phyloP scores from a whole-genome alignment of 257 asterid genomes.

The Nicotiana sylvestris region DNA sequence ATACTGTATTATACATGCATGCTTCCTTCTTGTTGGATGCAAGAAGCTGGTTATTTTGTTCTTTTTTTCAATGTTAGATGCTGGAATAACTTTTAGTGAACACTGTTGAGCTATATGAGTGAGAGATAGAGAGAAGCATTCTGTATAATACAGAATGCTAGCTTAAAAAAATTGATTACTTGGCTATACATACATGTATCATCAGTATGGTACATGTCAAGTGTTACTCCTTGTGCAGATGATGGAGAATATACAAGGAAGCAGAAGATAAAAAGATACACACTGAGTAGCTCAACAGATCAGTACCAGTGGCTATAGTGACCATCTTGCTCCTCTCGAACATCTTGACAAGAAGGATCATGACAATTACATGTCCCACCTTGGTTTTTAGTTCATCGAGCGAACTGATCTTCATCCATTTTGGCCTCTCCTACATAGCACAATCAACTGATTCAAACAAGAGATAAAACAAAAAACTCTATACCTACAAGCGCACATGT shows the following conservation, averaged over 20 bases:
- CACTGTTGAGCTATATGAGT: neutral
- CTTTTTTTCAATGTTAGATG: neutral
- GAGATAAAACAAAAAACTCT: neutral
- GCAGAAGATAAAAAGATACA: constrained; percentile 92
- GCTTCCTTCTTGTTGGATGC: neutral
- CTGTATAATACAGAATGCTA: neutral
- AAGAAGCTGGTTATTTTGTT: neutral
- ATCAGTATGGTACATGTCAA: neutral
- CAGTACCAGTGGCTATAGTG: constrained; percentile 75
- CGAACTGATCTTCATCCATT: constrained; percentile 94
- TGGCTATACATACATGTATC: neutral
- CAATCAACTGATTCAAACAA: neutral
- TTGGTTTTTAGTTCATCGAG: constrained; percentile 89
- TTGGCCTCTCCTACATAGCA: constrained; percentile 77
- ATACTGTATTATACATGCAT: neutral
- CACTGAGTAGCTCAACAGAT: constrained; percentile 72
- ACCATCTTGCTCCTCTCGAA: constrained; percentile 98
- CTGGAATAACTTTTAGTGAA: neutral
- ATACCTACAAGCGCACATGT: neutral
- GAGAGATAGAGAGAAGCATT: neutral
- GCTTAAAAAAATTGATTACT: constrained; percentile 4
- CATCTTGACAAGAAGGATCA: constrained; percentile 97
- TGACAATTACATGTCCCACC: constrained; percentile 93
- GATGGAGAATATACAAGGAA: constrained; percentile 86
- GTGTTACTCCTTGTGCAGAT: constrained; percentile 61